A percentile compares a stretch with the other conserved stretches of the same genome.
Conservation (phyloP, 768 basidiomycete genomes). For the Boletus sp. region DNA sequence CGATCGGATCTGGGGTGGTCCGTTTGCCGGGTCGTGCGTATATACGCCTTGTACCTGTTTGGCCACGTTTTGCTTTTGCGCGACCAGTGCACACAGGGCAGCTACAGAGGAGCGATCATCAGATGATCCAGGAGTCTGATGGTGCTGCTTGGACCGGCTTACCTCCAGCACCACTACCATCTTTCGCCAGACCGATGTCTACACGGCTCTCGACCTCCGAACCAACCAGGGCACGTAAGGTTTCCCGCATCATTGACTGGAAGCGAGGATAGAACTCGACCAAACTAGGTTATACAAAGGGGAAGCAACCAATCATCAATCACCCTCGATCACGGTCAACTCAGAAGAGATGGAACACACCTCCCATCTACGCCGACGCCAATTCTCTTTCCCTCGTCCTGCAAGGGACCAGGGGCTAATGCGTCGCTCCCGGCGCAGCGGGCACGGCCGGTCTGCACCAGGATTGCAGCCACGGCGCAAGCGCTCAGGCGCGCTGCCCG, state of each 20-base stretch:
- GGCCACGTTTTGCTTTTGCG: conserved; percentile 23
- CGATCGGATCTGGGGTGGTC: conserved; percentile 12
- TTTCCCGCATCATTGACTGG: conserved; percentile 67
- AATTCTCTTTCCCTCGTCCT: conserved; percentile 49
- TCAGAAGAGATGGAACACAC: conserved; percentile 36
- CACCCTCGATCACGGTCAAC: background rate
- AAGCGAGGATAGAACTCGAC: conserved; percentile 93
- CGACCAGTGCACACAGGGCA: conserved; percentile 75
- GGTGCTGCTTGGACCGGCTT: conserved; percentile 28
- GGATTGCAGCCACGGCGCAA: conserved; percentile 81
- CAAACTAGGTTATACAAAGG: conserved; percentile 47
- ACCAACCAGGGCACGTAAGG: conserved; percentile 76
- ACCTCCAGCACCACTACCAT: conserved; percentile 98
- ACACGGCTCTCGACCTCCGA: conserved; percentile 76
- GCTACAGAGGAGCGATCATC: conserved; percentile 43
- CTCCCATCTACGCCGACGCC: conserved; percentile 93
- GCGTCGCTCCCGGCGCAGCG: conserved; percentile 42
- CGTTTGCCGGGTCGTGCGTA: conserved; percentile 1
- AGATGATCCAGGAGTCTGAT: background rate
- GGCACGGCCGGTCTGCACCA: conserved; percentile 78
- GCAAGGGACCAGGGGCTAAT: conserved; percentile 4
- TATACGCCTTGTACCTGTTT: conserved; percentile 10
- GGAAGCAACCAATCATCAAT: background rate
- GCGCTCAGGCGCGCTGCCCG: conserved; percentile 84
- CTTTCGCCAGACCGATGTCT: conserved; percentile 90